phyloP scores from a whole-genome alignment of 371 early-diverging fungal genomes.

The Mucor piriformis region DNA sequence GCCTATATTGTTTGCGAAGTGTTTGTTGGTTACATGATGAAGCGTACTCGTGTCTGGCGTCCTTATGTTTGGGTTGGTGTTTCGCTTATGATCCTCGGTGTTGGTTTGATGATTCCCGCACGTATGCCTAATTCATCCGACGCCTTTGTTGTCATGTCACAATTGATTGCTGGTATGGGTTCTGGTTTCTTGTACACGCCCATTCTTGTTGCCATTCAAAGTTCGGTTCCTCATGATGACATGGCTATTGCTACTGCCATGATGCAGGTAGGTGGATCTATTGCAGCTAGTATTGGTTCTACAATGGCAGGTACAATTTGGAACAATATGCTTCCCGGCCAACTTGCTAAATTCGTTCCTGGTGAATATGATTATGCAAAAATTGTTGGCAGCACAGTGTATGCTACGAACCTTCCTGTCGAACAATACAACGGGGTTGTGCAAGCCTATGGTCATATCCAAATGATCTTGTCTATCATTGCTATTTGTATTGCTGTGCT shows the following conservation, averaged over 20 bases:
- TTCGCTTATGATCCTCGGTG: slow-evolving; percentile 53
- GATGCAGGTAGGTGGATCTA: slow-evolving; percentile 40
- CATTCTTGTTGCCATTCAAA: slow-evolving; percentile 39
- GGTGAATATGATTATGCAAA: slow-evolving; percentile 36
- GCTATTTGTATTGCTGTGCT: slow-evolving; percentile 32
- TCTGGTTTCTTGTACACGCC: slow-evolving; percentile 39
- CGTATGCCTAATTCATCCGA: slow-evolving; percentile 37
- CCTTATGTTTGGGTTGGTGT: slow-evolving; percentile 64
- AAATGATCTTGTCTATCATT: slow-evolving; percentile 36
- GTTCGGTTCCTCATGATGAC: slow-evolving; percentile 41
- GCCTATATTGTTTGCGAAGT: slow-evolving; percentile 38
- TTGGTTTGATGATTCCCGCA: slow-evolving; percentile 51
- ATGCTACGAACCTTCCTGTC: slow-evolving; percentile 27
- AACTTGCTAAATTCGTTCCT: slow-evolving; percentile 39
- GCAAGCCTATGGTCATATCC: slow-evolving; percentile 34
- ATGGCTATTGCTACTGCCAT: slow-evolving; percentile 45
- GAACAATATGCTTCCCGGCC: slow-evolving; percentile 41
- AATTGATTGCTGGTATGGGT: slow-evolving; percentile 44
- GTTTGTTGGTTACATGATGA: slow-evolving; percentile 40
- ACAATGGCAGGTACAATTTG: slow-evolving; percentile 45
- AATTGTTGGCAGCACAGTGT: slow-evolving; percentile 32
- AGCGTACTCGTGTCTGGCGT: slow-evolving; percentile 46
- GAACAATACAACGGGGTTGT: slow-evolving; percentile 38
- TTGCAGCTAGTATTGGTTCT: slow-evolving; percentile 41
- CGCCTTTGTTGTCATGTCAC: slow-evolving; percentile 40